Conservation (phyloP, 352 stramenopile genomes). For the Pythium scleroteichum region DNA sequence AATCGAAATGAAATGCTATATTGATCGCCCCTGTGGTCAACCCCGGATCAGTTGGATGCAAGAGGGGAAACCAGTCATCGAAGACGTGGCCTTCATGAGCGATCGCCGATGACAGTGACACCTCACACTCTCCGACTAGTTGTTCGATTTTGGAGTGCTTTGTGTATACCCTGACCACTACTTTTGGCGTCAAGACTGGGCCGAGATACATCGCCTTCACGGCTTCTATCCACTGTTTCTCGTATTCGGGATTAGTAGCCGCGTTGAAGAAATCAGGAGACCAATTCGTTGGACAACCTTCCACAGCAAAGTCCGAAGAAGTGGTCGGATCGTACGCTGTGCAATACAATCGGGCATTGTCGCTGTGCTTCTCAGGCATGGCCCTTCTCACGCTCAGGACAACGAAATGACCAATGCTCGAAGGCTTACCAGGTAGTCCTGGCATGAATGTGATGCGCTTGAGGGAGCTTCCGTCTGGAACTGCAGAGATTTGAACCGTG, state of each 20-base stretch:
- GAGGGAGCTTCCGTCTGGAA: constrained; percentile 38
- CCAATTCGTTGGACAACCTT: constrained; percentile 66
- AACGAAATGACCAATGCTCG: constrained; percentile 52
- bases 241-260: constrained; percentile 43
- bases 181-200: constrained; percentile 59
- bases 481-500: constrained; percentile 55
- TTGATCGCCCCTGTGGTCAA: constrained; percentile 40
- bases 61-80: constrained; percentile 57
- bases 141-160: constrained; percentile 69
- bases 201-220: constrained; percentile 60
- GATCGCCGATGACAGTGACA: constrained; percentile 72
- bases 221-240: constrained; percentile 52
- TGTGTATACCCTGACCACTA: constrained; percentile 69
- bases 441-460: constrained; percentile 57
- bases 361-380: constrained; percentile 30
- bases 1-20: constrained; percentile 64
- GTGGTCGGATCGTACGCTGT: constrained; percentile 84
- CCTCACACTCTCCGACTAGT: constrained; percentile 71
- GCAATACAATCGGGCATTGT: constrained; percentile 57
- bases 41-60: constrained; percentile 30
- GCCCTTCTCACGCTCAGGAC: constrained; percentile 69
- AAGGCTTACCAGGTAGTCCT: constrained; percentile 18
- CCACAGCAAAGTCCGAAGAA: constrained; percentile 73
- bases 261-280: constrained; percentile 66
- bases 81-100: constrained; percentile 73